Conservation (phyloP, 2,329 filamentous ascomycete genomes). For the Nothophoma quercina region DNA sequence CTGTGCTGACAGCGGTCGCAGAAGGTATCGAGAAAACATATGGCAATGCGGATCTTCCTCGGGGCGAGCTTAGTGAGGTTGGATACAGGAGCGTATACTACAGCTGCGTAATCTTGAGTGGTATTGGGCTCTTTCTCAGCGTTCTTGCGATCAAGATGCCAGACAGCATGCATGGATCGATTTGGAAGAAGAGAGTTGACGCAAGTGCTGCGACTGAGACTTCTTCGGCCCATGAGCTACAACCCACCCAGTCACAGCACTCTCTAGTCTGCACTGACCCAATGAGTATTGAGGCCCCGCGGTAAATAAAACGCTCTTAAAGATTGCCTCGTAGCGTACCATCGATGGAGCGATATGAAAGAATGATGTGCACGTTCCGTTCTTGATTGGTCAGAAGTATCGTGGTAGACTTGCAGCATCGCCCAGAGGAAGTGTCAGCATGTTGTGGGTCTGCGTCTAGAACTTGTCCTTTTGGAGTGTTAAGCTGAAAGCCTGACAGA, state of each 20-base stretch:
- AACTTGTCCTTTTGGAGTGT: no score
- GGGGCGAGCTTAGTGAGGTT: not conserved
- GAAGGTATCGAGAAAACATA: not conserved
- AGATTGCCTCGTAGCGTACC: no score
- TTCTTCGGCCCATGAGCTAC: not conserved
- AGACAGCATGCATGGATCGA: not conserved
- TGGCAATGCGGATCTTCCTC: not conserved
- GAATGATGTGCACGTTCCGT: no score
- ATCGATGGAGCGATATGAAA: no score
- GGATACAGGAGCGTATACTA: slow-evolving; percentile 2
- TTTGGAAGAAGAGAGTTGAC: not conserved
- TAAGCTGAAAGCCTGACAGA: no score
- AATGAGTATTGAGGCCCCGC: no score
- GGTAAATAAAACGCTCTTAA: no score
- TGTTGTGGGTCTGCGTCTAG: no score
- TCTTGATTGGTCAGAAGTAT: no score
- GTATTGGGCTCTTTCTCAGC: not conserved
- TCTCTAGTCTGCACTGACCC: no score
- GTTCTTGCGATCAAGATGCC: not conserved
- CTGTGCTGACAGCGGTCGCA: not conserved
- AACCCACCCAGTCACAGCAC: not conserved
- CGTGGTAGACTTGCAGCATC: no score
- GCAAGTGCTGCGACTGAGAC: not conserved
- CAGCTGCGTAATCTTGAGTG: not conserved
- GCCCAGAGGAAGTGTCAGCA: no score